Percentiles rank a stretch among this genome's conserved stretches.
Evolutionary conservation across 306 rosid genomes (phyloP).

Genomic region (Mucuna pruriens): DNA sequence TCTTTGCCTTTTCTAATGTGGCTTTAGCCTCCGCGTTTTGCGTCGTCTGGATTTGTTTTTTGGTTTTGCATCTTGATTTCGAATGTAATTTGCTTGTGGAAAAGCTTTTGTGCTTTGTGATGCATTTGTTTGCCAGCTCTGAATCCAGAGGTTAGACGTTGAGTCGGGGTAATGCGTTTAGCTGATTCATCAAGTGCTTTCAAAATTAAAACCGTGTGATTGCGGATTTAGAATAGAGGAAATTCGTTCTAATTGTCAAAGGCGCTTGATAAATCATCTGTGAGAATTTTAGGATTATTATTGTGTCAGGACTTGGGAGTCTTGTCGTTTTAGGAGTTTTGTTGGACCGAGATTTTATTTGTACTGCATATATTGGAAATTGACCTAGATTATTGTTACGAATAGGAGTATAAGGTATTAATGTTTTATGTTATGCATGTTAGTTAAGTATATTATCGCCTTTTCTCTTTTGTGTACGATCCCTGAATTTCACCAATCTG

Average conservation of each 20-base stretch:
- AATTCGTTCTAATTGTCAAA: background rate
- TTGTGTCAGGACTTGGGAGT: background rate
- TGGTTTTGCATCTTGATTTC: background rate
- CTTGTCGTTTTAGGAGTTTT: conserved; percentile 7
- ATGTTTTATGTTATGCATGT: background rate
- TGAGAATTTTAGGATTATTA: background rate
- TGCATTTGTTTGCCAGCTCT: conserved; percentile 9
- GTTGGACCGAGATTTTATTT: conserved; percentile 8
- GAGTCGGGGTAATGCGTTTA: background rate
- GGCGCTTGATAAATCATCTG: background rate
- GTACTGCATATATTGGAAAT: background rate
- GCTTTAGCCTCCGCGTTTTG: background rate
- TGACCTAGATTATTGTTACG: conserved; percentile 9
- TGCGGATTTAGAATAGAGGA: background rate
- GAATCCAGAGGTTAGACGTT: background rate
- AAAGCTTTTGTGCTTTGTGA: background rate
- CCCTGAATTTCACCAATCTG: background rate
- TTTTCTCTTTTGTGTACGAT: background rate
- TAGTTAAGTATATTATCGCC: background rate
- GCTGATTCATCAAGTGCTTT: background rate
- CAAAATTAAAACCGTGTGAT: background rate
- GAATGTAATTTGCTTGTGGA: background rate
- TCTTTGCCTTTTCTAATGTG: conserved; percentile 15
- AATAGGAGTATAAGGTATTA: background rate
- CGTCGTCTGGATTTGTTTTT: background rate